Base-by-base conservation (phyloP, 257 asterid genomes). In the Solanum piurae region DNA sequence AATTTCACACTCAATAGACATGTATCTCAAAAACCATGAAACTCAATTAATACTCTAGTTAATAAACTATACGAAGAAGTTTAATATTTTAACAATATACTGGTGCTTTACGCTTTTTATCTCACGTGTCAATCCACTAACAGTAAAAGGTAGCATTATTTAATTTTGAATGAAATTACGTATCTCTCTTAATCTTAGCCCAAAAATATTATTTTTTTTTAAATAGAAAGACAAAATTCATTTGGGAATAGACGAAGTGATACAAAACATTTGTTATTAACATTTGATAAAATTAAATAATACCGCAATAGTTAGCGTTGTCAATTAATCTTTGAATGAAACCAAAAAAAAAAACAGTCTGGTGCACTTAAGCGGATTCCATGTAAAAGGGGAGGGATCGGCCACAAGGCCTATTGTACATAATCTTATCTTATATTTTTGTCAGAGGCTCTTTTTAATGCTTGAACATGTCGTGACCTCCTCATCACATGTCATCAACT, bases 181-280 rank as follows among this genome's bases (percentile, higher is more conserved):
- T 8, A 58, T 58, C 73, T 66, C 73, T 25, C 73, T n/a, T 25
- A 66, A 9, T 64, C 73, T n/a, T 66, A 11, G 73, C 18, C 20
- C 34, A 64, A 25, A 66, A n/a, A 4, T 11, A 2, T 23, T 1
- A 0, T 4, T 1, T 44, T 44, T 44, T 44, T 12, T 9, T 0
- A 23, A 60, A 23, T 23, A 62, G 34, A 66, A 27, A 66, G 34
- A 25, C 34, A 66, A n/a, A 66, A 64, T 64, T 25, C 20, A 66
- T 66, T 66, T 66, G 34, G 73, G 20, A 25, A 25, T 5, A 66
- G 20, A 66, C 14, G 9, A n/a, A 66, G 31, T 64, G 33, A 25
- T 64, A 64, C 71, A 62, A 23, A 60, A 64, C 33, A 64, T 62
- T 62, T 23, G 13, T 60, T 60, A 60, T 60, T 60, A 60, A 60